Evolutionary conservation across 495 filamentous ascomycete species (phyloP).

Genomic region (Alectoria sarmentosa): DNA sequence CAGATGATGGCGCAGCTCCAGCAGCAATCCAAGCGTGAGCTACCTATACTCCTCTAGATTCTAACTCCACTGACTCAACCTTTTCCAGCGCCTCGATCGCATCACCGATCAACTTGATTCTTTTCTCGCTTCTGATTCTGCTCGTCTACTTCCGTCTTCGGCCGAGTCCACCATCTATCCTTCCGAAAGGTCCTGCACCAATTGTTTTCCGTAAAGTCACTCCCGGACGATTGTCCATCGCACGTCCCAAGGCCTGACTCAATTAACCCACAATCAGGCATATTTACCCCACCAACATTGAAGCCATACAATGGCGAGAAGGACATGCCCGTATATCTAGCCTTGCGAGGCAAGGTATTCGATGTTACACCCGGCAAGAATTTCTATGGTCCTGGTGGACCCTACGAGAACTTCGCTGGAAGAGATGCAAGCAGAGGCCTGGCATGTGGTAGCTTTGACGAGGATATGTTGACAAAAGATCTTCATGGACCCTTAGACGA

Average conservation of each 20-base stretch:
- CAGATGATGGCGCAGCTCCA: conserved; percentile 13
- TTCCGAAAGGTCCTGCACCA: conserved; percentile 63
- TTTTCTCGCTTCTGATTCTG: conserved; percentile 61
- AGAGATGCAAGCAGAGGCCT: conserved; percentile 89
- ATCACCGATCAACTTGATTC: conserved; percentile 73
- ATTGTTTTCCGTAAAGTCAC: conserved; percentile 63
- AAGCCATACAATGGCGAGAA: conserved; percentile 81
- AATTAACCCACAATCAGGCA: conserved; percentile 30
- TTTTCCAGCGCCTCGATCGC: conserved; percentile 49
- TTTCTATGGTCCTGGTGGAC: conserved; percentile 91
- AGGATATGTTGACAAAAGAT: conserved; percentile 93
- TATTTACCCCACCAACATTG: conserved; percentile 81
- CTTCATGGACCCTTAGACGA: conserved; percentile 79
- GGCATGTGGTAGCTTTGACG: conserved; percentile 89
- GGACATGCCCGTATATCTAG: conserved; percentile 69
- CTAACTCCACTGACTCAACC: background rate
- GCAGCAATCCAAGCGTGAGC: conserved; percentile 20
- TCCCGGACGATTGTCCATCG: background rate
- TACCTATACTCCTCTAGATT: background rate
- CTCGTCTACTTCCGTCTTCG: conserved; percentile 63
- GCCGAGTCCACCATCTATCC: conserved; percentile 48
- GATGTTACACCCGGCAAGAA: conserved; percentile 78
- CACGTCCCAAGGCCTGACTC: background rate
- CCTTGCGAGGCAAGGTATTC: conserved; percentile 78
- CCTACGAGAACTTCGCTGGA: conserved; percentile 90